Evolutionary conservation across 805 yeast genomes (phyloP).

Genomic region (Kluyveromyces wickerhamii): DNA sequence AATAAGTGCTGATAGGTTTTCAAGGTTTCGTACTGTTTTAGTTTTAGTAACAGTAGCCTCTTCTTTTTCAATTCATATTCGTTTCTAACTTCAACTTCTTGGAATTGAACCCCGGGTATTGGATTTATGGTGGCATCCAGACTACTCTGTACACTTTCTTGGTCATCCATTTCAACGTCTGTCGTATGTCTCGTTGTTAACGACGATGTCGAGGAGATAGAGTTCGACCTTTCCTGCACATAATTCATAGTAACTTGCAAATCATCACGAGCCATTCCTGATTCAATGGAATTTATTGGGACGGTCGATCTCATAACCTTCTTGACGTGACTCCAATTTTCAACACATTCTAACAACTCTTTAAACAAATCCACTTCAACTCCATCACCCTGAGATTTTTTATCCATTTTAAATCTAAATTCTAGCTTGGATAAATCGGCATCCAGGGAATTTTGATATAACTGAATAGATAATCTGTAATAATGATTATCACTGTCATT

Average conservation of each 20-base stretch:
- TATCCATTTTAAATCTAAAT: slow-evolving; percentile 1
- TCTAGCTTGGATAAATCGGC: neutral
- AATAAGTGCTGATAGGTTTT: slow-evolving; percentile 24
- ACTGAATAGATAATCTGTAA: slow-evolving; percentile 1
- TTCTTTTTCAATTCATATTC: slow-evolving; percentile 16
- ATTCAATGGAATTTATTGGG: neutral
- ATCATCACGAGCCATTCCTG: neutral
- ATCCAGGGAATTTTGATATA: slow-evolving; percentile 1
- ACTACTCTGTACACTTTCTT: slow-evolving; percentile 26
- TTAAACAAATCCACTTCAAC: slow-evolving; percentile 11
- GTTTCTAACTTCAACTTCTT: slow-evolving; percentile 11
- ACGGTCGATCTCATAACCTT: slow-evolving; percentile 8
- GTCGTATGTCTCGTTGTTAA: slow-evolving; percentile 5
- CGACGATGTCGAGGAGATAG: slow-evolving; percentile 4
- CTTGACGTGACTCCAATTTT: slow-evolving; percentile 17
- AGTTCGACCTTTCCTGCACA: slow-evolving; percentile 1
- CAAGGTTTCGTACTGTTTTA: slow-evolving; percentile 19
- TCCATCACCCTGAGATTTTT: neutral
- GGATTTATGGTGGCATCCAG: slow-evolving; percentile 10
- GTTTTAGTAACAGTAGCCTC: slow-evolving; percentile 14
- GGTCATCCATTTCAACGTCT: slow-evolving; percentile 24
- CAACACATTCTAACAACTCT: slow-evolving; percentile 20
- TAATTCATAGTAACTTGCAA: neutral
- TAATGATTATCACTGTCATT: slow-evolving; percentile 5
- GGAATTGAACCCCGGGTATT: slow-evolving; percentile 11